Evolutionary conservation across 2,329 filamentous ascomycete species (phyloP), one percentile per base, ranked within the genome.

Genomic region (Aspergillus intermedius): DNA sequence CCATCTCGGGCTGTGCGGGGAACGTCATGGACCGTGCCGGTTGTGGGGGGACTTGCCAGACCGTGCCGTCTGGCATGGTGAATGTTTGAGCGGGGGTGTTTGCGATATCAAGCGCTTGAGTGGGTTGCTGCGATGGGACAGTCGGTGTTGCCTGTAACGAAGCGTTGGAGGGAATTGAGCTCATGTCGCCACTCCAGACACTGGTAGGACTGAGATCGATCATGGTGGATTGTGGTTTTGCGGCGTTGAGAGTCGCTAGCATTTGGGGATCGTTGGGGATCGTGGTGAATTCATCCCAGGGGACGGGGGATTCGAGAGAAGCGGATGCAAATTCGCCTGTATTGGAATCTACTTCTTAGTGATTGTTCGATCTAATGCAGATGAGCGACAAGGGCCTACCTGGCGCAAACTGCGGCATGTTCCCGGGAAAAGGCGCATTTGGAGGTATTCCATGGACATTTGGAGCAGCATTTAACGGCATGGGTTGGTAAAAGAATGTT

Each of bases 281-380:
- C 15, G 65, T 64, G 21, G 67, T 61, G 43, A 62, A 67, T 45
- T 68, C 64, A 40, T 71, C 66, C 69, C 69, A 71, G 7, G 63
- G 54, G 3, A 67, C 61, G 15, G 64, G 61, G 4, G 62, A 56
- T 40, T 68, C 63, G 48, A 70, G 60, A 10, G 66, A 50, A 59
- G 61, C 21, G 60, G 41, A 13, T 37, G 60, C 51, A 8, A 61
- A 49, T 46, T 56, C 58, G 44, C 61, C 59, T 17, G 15, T 39
- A 19, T 58, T 53, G 34, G 58, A 60, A 46, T 68, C 66, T 67
- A 55, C 30, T 49, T 22, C 30, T 49, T 22, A 35, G 28, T 7
- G 22, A 19, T 42, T 37, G 49, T 56, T 45, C 55, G 49, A n/a
- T 22, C 28, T n/a, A 5, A 5, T 19, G 21, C 23, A 28, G 28